Evolutionary conservation across 2,329 filamentous ascomycete species (phyloP).

Genomic region (Lomentospora prolificans): DNA sequence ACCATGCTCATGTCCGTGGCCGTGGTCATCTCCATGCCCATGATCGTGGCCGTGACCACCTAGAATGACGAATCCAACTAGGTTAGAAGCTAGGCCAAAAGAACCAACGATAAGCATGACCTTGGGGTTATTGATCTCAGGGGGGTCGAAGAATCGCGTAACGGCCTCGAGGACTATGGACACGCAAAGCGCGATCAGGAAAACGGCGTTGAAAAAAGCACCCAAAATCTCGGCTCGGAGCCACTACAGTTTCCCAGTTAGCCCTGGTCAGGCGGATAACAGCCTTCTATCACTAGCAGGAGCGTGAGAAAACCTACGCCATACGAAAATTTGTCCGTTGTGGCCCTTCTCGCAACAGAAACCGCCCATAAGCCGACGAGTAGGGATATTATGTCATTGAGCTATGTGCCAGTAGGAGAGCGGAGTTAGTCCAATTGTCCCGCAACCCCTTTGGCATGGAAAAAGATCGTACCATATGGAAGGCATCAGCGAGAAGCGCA

Average conservation of each 20-base stretch:
- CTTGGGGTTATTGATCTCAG: slow-evolving; percentile 73
- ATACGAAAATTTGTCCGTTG: slow-evolving; percentile 89
- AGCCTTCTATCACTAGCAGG: neutral
- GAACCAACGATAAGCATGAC: slow-evolving; percentile 86
- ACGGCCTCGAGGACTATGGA: slow-evolving; percentile 95
- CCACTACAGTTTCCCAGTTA: slow-evolving; percentile 50
- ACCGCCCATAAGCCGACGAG: slow-evolving; percentile 93
- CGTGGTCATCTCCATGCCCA: slow-evolving; percentile 46
- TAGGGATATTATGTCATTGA: slow-evolving; percentile 95
- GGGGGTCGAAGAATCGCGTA: slow-evolving; percentile 83
- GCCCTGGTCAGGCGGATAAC: neutral
- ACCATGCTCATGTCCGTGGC: slow-evolving; percentile 31
- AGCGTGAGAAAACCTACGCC: slow-evolving; percentile 50
- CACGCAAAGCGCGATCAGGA: slow-evolving; percentile 89
- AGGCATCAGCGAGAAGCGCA: slow-evolving; percentile 90
- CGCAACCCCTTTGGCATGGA: neutral
- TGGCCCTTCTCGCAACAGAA: slow-evolving; percentile 72
- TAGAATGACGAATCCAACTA: slow-evolving; percentile 80
- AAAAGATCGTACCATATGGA: slow-evolving; percentile 70
- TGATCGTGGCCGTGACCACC: slow-evolving; percentile 88
- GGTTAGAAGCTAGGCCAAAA: slow-evolving; percentile 76
- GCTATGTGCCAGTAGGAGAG: slow-evolving; percentile 32
- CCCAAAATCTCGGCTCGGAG: slow-evolving; percentile 94
- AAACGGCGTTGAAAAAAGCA: slow-evolving; percentile 94
- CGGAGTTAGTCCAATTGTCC: slow-evolving; percentile 2